Conservation (phyloP, 305 asterid species). For the Solanum hybrid region DNA sequence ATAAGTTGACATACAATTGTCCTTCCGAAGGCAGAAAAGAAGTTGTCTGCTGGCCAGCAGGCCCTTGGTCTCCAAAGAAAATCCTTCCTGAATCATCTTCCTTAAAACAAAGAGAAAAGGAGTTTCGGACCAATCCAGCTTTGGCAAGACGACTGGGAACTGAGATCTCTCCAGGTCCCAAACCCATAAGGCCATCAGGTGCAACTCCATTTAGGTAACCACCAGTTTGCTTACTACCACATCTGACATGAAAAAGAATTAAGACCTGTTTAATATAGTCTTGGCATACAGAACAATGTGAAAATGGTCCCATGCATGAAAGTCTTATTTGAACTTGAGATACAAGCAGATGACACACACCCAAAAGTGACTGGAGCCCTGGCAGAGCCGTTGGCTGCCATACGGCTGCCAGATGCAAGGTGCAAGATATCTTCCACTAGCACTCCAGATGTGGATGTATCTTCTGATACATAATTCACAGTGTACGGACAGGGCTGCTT, state of each 20-base stretch:
- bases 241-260: conserved; percentile 55
- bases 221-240: conserved; percentile 86
- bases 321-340: neutral
- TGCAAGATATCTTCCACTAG: conserved; percentile 74
- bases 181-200: conserved; percentile 82
- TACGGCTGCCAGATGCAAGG: conserved; percentile 36
- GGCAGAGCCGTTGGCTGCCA: conserved; percentile 24
- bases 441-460: conserved; percentile 71
- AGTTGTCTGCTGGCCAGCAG: conserved; percentile 51
- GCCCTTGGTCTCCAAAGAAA: conserved; percentile 59
- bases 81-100: conserved; percentile 59
- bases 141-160: conserved; percentile 70
- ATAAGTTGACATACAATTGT: conserved; percentile 33
- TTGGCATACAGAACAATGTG: neutral
- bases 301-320: neutral
- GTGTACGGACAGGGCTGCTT: conserved; percentile 62
- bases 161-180: conserved; percentile 80
- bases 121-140: conserved; percentile 54
- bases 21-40: conserved; percentile 50
- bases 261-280: neutral
- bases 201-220: conserved; percentile 61
- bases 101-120: conserved; percentile 70
- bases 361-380: conserved; percentile 57
- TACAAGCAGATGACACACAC: conserved; percentile 20
- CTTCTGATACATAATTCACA: conserved; percentile 38